Conservation (phyloP, 2,329 filamentous ascomycete species). For the Plectosphaerella cucumerina region DNA sequence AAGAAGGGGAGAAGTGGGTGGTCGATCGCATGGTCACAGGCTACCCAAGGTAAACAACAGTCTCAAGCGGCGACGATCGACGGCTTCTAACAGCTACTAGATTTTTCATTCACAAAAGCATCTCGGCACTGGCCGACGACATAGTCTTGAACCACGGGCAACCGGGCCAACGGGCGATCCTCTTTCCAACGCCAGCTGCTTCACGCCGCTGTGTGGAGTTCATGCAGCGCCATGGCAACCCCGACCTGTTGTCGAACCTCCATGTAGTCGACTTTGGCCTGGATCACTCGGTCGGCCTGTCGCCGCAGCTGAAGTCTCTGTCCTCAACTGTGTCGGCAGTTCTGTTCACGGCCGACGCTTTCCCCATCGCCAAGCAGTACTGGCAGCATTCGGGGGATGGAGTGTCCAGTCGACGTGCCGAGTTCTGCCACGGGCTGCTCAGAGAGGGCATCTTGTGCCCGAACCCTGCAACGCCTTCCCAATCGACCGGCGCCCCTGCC, state of each 20-base stretch:
- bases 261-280: conserved; percentile 61
- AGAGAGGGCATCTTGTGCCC: conserved; percentile 57
- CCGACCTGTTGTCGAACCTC: conserved; percentile 43
- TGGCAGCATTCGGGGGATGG: conserved; percentile 97
- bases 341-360: conserved; percentile 64
- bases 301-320: conserved; percentile 49
- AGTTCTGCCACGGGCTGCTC: conserved; percentile 78
- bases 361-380: conserved; percentile 79
- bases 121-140: conserved; percentile 66
- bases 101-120: conserved; percentile 88
- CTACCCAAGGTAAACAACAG: conserved; percentile 65
- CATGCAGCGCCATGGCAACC: conserved; percentile 55
- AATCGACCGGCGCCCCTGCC: conserved; percentile 11
- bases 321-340: conserved; percentile 64
- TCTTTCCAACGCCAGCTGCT: conserved; percentile 70
- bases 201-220: conserved; percentile 75
- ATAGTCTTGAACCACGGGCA: conserved; percentile 62
- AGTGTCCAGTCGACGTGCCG: conserved; percentile 82
- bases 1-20: conserved; percentile 90
- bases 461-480: conserved; percentile 16
- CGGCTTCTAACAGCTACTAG: conserved; percentile 36
- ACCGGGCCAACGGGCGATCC: conserved; percentile 64
- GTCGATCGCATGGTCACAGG: conserved; percentile 79
- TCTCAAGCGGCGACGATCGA: neutral
- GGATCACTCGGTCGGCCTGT: conserved; percentile 46